Evolutionary conservation across 2,329 filamentous ascomycete species (phyloP), one percentile per base, ranked within the genome.

Genomic region (Coniochaeta hoffmannii): DNA sequence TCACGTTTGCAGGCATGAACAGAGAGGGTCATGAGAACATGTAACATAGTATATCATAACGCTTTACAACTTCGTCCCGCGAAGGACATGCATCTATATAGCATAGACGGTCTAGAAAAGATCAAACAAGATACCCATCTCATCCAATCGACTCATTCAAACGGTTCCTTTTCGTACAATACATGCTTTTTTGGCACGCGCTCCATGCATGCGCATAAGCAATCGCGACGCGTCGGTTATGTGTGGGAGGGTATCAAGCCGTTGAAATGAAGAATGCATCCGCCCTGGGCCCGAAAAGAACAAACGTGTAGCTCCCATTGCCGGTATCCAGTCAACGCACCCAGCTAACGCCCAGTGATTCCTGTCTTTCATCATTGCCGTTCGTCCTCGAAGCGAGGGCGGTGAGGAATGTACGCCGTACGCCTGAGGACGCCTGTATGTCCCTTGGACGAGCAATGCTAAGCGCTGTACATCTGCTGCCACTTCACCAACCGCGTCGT

Each of bases 401-500:
- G n/a, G n/a, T n/a, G n/a, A n/a, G n/a, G n/a, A n/a, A n/a, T n/a
- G n/a, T n/a, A n/a, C n/a, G n/a, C n/a, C n/a, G n/a, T n/a, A n/a
- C n/a, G n/a, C n/a, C n/a, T n/a, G n/a, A n/a, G n/a, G n/a, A n/a
- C n/a, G n/a, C n/a, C n/a, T n/a, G n/a, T n/a, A n/a, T 14, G 49
- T 22, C 12, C 30, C 30, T 7, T 7, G 30, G 30, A 32, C 30
- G 7, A 32, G 12, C 30, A 11, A 22, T 56, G 34, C 62, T 52
- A 67, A 14, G 49, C 54, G 56, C 74, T 68, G 62, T 81, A 91
- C 65, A 89, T 82, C 60, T 87, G 86, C 72, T 96, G 90, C 90
- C 90, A 96, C 65, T 88, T 87, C 61, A 93, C 82, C 64, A 96
- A 79, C 67, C 91, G 85, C 59, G 88, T 80, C 58, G 88, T 92